Conservation (phyloP, 2,329 filamentous ascomycete species). For the Xylaria sp. region DNA sequence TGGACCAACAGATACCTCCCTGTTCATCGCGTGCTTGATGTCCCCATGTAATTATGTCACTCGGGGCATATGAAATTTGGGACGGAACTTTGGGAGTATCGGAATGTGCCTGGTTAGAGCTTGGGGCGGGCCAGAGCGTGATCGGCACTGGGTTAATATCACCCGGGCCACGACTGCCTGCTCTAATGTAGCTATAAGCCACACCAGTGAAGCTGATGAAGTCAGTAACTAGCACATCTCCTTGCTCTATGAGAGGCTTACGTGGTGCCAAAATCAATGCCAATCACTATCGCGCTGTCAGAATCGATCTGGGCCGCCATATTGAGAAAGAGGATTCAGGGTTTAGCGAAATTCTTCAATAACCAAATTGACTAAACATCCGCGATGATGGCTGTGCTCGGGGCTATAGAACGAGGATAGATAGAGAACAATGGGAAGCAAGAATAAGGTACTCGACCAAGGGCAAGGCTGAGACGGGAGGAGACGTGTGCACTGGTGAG, state of each 20-base stretch:
- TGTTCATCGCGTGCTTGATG: not conserved
- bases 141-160: constrained; percentile 2
- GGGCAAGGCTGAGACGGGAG: not conserved
- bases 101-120: not conserved
- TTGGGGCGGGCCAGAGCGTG: constrained; percentile 17
- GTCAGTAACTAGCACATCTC: not conserved
- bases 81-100: constrained; percentile 28
- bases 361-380: not conserved
- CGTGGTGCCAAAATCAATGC: constrained; percentile 33
- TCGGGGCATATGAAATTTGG: not conserved
- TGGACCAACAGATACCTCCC: constrained; percentile 18
- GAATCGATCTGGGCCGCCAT: not conserved
- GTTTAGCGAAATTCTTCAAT: not conserved
- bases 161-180: not conserved
- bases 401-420: not conserved
- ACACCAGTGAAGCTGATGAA: constrained; percentile 25
- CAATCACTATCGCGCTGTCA: constrained; percentile 5
- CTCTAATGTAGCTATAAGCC: constrained; percentile 18
- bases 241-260: constrained; percentile 1
- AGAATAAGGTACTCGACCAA: not conserved
- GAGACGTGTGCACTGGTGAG: not conserved
- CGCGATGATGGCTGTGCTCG: not conserved
- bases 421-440: not conserved
- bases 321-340: not conserved
- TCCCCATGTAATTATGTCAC: constrained; percentile 14